A percentile compares a stretch with the other conserved stretches of the same genome.
phyloP scores from a whole-genome alignment of 257 asterid genomes.

The Avicennia marina region DNA sequence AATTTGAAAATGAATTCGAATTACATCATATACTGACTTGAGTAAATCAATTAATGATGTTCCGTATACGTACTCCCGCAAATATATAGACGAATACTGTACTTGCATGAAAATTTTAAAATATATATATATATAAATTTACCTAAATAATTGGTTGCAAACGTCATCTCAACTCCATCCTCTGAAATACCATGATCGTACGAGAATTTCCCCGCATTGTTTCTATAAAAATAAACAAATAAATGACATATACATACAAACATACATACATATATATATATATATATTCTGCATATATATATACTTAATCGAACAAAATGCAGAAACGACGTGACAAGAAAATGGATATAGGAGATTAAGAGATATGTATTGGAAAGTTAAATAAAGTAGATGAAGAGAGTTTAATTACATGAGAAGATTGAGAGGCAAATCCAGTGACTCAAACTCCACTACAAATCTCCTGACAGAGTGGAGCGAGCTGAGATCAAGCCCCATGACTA shows the following conservation, averaged over 20 bases:
- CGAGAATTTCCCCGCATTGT: constrained; percentile 92
- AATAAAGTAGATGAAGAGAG: not conserved
- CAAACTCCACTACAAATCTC: constrained; percentile 59
- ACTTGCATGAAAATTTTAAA: not conserved
- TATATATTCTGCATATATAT: no score
- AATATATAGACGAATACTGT: not conserved
- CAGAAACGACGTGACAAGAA: no score
- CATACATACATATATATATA: no score
- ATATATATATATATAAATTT: not conserved
- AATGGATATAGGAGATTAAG: no score
- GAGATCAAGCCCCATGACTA: constrained; percentile 80
- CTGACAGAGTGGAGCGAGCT: constrained; percentile 72
- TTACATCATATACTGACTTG: no score
- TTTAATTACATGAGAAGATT: constrained; percentile 67
- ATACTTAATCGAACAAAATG: no score
- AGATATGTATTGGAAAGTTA: not conserved
- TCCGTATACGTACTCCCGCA: no score
- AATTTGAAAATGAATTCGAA: no score
- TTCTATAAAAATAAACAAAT: constrained; percentile 60
- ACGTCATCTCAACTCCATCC: constrained; percentile 96
- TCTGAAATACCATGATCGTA: constrained; percentile 72
- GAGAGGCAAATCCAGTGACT: constrained; percentile 64
- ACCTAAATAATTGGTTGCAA: constrained; percentile 92
- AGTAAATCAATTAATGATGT: no score
- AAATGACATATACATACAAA: no score